Conservation (phyloP, 2,329 filamentous ascomycete species). For the Leptographium flavum region DNA sequence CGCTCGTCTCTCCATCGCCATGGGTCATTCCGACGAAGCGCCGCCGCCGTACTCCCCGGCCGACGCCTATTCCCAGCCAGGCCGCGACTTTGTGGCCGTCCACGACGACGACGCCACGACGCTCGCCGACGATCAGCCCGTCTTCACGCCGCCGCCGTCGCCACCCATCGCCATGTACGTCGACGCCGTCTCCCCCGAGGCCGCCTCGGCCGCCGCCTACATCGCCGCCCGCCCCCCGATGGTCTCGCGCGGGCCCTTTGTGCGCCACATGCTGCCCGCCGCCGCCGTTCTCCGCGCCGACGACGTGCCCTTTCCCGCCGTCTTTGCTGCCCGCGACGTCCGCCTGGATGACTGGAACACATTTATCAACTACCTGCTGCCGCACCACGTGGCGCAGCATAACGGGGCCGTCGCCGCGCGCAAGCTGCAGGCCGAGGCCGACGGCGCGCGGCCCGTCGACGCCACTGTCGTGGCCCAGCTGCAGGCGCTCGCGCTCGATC, state of each 20-base stretch:
- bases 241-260: conserved; percentile 11
- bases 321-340: conserved; percentile 28
- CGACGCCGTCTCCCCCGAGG: too few species aligned
- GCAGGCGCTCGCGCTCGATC: background rate
- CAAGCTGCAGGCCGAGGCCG: conserved; percentile 30
- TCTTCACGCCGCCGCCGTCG: background rate
- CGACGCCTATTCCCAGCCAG: conserved; percentile 35
- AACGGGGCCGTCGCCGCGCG: conserved; percentile 35
- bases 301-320: conserved; percentile 27
- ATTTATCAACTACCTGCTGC: conserved; percentile 41
- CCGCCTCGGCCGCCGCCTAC: background rate
- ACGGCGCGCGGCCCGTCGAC: conserved; percentile 6
- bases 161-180: background rate
- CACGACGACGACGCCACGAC: conserved; percentile 22
- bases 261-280: conserved; percentile 17
- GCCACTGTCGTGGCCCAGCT: conserved; percentile 2
- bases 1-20: conserved; percentile 4
- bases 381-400: conserved; percentile 26
- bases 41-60: conserved; percentile 45
- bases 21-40: conserved; percentile 25
- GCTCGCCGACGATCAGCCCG: too few species aligned
- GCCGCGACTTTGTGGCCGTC: conserved; percentile 9
- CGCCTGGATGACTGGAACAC: conserved; percentile 42
- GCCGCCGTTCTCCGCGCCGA: conserved; percentile 21
- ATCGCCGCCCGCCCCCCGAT: too few species aligned